Conservation (phyloP, 2,329 filamentous ascomycete genomes). For the Trichoderma pleuroti region DNA sequence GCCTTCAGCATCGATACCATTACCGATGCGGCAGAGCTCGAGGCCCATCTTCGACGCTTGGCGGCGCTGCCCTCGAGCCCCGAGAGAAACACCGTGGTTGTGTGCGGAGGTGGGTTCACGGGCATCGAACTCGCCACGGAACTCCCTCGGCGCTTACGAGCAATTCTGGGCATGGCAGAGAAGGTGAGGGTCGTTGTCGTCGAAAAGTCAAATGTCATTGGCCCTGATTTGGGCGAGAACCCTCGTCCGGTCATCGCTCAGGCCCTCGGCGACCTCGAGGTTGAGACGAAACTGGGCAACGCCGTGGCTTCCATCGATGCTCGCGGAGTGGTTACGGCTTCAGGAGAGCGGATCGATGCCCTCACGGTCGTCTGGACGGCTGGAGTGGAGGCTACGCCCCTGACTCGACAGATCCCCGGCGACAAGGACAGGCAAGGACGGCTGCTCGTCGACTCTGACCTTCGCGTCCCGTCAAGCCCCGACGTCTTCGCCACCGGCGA, state of each 20-base stretch:
- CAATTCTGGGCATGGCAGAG: conserved; percentile 21
- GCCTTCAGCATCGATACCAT: conserved; percentile 35
- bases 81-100: conserved; percentile 33
- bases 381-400: conserved; percentile 30
- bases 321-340: conserved; percentile 25
- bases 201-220: conserved; percentile 28
- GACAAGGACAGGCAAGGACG: conserved; percentile 29
- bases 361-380: conserved; percentile 37
- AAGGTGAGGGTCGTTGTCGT: conserved; percentile 28
- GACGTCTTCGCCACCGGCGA: conserved; percentile 36
- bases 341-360: conserved; percentile 33
- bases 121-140: conserved; percentile 33
- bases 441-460: conserved; percentile 29
- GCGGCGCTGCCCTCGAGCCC: conserved; percentile 23
- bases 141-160: conserved; percentile 29
- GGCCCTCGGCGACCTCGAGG: conserved; percentile 28
- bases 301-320: conserved; percentile 27
- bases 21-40: conserved; percentile 25
- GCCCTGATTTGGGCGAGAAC: conserved; percentile 31
- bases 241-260: conserved; percentile 32
- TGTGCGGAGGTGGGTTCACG: conserved; percentile 35
- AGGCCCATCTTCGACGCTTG: conserved; percentile 30
- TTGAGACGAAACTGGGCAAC: conserved; percentile 31
- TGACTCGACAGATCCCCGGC: conserved; percentile 32
- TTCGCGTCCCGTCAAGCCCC: conserved; percentile 25